Base-by-base conservation (phyloP, 495 filamentous ascomycete species). In the Entonaema liquescens region DNA sequence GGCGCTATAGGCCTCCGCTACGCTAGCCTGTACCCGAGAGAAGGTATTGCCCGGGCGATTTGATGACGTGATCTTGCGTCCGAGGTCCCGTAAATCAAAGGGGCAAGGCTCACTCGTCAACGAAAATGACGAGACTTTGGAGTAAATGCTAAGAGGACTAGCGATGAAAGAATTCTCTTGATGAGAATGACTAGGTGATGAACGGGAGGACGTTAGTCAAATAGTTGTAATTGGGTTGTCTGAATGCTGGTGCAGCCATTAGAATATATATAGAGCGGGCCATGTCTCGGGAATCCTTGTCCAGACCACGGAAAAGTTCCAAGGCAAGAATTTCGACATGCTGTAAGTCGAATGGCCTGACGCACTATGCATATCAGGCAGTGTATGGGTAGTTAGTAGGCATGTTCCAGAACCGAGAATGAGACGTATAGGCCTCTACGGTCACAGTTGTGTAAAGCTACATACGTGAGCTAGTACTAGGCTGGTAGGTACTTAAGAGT, bases 341-440 rank as follows among this genome's bases (percentile, higher is more conserved):
- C 55, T 68, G 57, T 61, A 50, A 67, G 56, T 38, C 29, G 64
- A 23, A 72, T 68, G 64, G 60, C 50, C 61, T 68, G 65, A 62
- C 56, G 56, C 65, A 47, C 65, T 33, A 50, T 68, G 60, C 65
- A 72, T 21, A 47, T 47, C 17, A 23, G 19, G 42, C 12, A 47
- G 42, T 21, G 42, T 19, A 19, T 9, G 21, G 17, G 19, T 56
- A 66, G 33, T 65, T 29, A 57, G 49, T 61, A 58, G 49, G 17
- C 40, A 29, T 72, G 42, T 57, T 40, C 40, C 42, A 54, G 26
- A 61, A 65, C 47, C 36, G n/a, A 36, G 33, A 53, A 58, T 8
- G 9, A 47, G 19, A 59, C n/a, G 56, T 72, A 63, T 63, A 47
- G 13, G 52, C 17, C 21, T 36, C 42, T 64, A 28, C 31, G 31